Base-by-base conservation (phyloP, 2,329 filamentous ascomycete species). In the Fusarium lateritium region DNA sequence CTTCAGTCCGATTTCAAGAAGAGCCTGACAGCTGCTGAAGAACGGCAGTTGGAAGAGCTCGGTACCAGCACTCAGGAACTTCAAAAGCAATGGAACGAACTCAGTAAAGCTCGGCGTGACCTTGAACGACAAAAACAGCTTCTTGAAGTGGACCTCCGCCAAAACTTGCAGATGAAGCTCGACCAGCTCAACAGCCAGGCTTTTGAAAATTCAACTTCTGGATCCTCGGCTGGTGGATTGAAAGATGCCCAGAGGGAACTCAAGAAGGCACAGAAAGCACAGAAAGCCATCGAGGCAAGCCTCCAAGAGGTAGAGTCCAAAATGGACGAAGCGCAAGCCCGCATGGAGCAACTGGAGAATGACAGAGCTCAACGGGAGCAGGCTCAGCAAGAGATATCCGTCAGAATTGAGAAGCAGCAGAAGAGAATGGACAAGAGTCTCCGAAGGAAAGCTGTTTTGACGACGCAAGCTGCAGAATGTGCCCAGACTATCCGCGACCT, bases 371-470 rank as follows among this genome's bases (percentile, higher is more conserved):
- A 92, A 67, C 91, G 89, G 73, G 90, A 94, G 76, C 87, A 91
- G 42, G 85, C 89, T 55, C 89, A 94, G 72, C 90, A 93, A 75
- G 92, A 94, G 45, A 86, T 97, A 55, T 90, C 93, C 4, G 86
- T 86, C 53, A 87, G 88, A 34, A 96, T 98, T 69, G 91, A 95
- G 76, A 94, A 91, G 76, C 90, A 95, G 71, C 93, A 97, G 80
- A 94, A 94, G 80, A 88, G 88, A 49, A 93, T 98, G 85, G 94
- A 98, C 77, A 97, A 95, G 84, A 94, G 91, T 71, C 91, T 97
- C 76, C 92, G 94, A 73, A 94, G 94, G 79, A 96, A 95, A 78
- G 92, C 94, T 14, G 86, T 94, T 5, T 84, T 97, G 65, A 91
- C 89, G 17, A 87, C 91, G 47, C 92, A 94, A 76, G 91, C 93